Conservation (phyloP, 1,284 basidiomycete genomes). For the Coniophora puteana region DNA sequence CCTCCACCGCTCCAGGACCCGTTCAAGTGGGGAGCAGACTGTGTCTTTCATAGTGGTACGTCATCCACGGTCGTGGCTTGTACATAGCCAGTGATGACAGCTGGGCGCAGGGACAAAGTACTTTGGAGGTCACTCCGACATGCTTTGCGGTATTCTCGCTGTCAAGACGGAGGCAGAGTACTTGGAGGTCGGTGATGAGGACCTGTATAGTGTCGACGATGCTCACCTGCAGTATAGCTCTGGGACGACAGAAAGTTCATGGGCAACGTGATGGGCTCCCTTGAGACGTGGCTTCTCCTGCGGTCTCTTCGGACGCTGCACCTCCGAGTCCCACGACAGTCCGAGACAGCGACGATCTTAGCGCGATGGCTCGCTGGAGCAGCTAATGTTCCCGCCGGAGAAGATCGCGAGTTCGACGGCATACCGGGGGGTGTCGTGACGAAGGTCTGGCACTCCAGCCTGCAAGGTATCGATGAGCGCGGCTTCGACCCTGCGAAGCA, state of each 20-base stretch:
- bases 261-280: constrained; percentile 74
- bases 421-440: constrained; percentile 66
- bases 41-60: constrained; percentile 59
- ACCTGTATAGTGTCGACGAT: too few relatives aligned
- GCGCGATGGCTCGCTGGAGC: constrained; percentile 75
- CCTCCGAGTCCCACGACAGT: constrained; percentile 78
- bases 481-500: constrained; percentile 73
- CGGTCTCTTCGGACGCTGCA: constrained; percentile 85
- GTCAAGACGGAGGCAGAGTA: constrained; percentile 66
- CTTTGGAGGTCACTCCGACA: constrained; percentile 87
- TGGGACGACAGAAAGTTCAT: constrained; percentile 64
- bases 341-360: constrained; percentile 67
- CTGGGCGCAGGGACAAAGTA: constrained; percentile 78
- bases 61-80: not conserved
- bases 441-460: constrained; percentile 75
- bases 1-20: constrained; percentile 88
- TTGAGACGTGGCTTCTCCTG: constrained; percentile 86
- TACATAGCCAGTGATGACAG: not conserved
- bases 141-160: constrained; percentile 77
- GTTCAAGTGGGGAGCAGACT: constrained; percentile 81
- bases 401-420: constrained; percentile 48
- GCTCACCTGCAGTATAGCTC: too few relatives aligned
- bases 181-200: constrained; percentile 50
- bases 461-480: constrained; percentile 64
- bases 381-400: constrained; percentile 41